Base-by-base conservation (phyloP, 2,329 filamentous ascomycete genomes). In the Colletotrichum lentis region DNA sequence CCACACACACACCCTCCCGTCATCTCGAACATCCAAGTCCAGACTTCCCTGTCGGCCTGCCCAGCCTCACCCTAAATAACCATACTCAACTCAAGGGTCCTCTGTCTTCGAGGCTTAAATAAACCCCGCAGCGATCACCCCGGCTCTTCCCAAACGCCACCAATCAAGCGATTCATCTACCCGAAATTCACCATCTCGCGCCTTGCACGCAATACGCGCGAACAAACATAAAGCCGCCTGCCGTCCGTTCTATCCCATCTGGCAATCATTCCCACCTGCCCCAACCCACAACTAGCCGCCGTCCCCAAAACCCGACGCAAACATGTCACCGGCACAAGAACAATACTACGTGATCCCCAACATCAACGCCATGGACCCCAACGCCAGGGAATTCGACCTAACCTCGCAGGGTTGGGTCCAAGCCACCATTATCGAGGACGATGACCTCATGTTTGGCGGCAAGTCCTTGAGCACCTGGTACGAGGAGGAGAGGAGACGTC, bases 381-480 rank as follows among this genome's bases (percentile, higher is more conserved):
- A 75, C 49, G 74, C 76, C 11, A 69, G 73, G 52, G 76, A 80
- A 70, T 72, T 79, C 68, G 78, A 80, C 64, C 70, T 73, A 67
- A 67, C 71, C 62, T 73, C 76, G 49, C 75, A 78, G 67, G 69
- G 77, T 53, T 88, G 85, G 85, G 81, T 85, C 70, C 80, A 83
- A 62, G 82, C 84, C 41, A 88, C 84, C 56, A 79, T 85, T 69
- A 88, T 88, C 72, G 85, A 88, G 64, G 86, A 88, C 73, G 85
- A 88, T 64, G 86, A 88, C 71, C 79, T 88, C 44, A 87, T 82
- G 75, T 88, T 88, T 72, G 85, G 85, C 64, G 86, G 86, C 72
- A 88, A 88, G 81, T 81, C 85, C 46, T 76, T 88, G 49, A 85
- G 85, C 75, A 78, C 82, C 18, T 88, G 85, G 85, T 86, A 88